Evolutionary conservation across 1,284 basidiomycete species (phyloP).

Genomic region (Schizopora paradoxa): DNA sequence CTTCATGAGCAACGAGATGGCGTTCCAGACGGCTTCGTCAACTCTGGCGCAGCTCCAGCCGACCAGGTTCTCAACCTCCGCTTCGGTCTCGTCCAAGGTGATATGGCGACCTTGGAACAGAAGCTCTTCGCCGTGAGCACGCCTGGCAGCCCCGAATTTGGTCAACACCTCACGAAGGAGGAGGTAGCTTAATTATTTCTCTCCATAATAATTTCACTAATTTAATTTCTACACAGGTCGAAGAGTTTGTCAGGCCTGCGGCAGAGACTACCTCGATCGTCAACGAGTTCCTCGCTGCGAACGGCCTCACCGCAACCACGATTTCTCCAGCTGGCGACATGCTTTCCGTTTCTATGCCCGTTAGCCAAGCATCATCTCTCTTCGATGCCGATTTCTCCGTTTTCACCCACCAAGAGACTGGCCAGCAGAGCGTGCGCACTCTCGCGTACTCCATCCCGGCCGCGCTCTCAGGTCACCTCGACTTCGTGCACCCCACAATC

Average conservation of each 20-base stretch:
- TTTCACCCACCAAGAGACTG: constrained; percentile 18
- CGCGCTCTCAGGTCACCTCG: constrained; percentile 18
- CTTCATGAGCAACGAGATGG: constrained; percentile 24
- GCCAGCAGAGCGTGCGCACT: constrained; percentile 18
- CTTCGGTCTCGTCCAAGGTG: constrained; percentile 22
- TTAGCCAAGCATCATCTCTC: constrained; percentile 19
- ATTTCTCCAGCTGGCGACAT: constrained; percentile 23
- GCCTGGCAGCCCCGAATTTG: constrained; percentile 24
- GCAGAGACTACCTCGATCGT: constrained; percentile 18
- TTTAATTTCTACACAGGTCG: constrained; percentile 13
- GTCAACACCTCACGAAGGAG: constrained; percentile 26
- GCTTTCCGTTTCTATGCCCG: constrained; percentile 19
- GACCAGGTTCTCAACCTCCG: constrained; percentile 22
- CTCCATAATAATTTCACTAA: background rate
- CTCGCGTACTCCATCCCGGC: constrained; percentile 22
- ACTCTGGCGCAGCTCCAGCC: constrained; percentile 20
- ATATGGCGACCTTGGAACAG: constrained; percentile 23
- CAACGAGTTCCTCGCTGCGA: constrained; percentile 16
- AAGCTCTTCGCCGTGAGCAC: constrained; percentile 26
- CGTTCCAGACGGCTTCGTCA: constrained; percentile 22
- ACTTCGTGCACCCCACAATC: constrained; percentile 27
- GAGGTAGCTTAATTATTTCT: constrained; percentile 21
- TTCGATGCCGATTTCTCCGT: constrained; percentile 18
- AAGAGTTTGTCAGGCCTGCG: constrained; percentile 21
- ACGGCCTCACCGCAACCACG: constrained; percentile 14